A percentile compares a stretch with the other conserved stretches of the same genome.
Evolutionary conservation across 805 yeast genomes (phyloP).

Genomic region (Sugiyamaella qingdaonensis): DNA sequence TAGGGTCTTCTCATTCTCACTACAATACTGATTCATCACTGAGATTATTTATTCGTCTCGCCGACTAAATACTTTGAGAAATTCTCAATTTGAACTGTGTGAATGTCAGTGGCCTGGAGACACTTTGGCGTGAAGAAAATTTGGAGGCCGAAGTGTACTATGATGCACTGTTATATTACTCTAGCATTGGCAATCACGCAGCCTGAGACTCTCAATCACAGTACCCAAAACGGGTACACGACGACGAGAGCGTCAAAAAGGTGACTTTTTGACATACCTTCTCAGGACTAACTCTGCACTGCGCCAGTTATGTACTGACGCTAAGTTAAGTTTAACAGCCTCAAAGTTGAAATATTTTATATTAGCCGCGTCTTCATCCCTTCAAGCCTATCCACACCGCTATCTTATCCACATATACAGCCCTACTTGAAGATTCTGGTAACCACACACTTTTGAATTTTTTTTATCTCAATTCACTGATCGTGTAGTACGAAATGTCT

Average conservation of each 20-base stretch:
- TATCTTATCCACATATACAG: background rate
- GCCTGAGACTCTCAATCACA: constrained; percentile 7
- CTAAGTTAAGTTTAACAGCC: too few species aligned
- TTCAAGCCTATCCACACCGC: background rate
- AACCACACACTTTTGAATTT: background rate
- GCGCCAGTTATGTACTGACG: too few species aligned
- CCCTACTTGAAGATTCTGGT: background rate
- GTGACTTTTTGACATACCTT: background rate
- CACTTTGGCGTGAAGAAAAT: constrained; percentile 11
- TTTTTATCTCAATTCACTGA: too few species aligned
- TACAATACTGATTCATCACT: too few species aligned
- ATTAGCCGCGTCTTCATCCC: background rate
- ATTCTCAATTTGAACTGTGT: background rate
- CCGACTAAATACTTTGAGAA: too few species aligned
- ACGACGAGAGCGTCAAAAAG: background rate
- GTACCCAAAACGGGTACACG: constrained; percentile 12
- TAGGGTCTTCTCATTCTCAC: too few species aligned
- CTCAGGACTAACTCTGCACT: background rate
- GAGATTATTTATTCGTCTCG: too few species aligned
- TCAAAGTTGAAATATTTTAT: background rate
- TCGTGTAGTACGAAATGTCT: background rate
- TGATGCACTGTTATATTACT: constrained; percentile 16
- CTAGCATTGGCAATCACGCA: constrained; percentile 5
- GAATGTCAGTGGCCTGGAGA: constrained; percentile 21
- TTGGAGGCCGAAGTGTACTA: constrained; percentile 15